A percentile compares a stretch with the other conserved stretches of the same genome.
phyloP scores from a whole-genome alignment of 2,329 filamentous ascomycete species.

The Cercospora sp. region DNA sequence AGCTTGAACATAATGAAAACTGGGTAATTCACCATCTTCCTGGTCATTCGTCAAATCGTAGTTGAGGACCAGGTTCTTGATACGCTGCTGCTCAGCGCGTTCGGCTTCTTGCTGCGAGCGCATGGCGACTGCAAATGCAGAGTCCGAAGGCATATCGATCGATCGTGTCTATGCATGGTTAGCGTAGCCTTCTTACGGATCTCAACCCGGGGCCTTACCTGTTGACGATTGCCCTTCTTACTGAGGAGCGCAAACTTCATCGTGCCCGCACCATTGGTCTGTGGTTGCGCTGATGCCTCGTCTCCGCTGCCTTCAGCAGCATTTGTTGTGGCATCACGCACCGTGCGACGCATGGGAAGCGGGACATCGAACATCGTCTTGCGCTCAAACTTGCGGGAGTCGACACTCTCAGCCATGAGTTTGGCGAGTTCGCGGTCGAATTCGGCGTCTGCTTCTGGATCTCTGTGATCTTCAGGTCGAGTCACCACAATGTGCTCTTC shows the following conservation, averaged over 20 bases:
- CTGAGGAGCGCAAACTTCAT: slow-evolving; percentile 97
- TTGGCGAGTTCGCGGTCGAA: slow-evolving; percentile 98
- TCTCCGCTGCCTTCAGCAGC: slow-evolving; percentile 44
- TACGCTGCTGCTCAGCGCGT: slow-evolving; percentile 93
- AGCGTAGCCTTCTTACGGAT: not conserved
- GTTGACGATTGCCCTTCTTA: slow-evolving; percentile 92
- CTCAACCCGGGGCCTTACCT: slow-evolving; percentile 56
- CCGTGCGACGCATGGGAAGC: slow-evolving; percentile 74
- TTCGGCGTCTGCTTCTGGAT: slow-evolving; percentile 92
- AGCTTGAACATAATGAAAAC: slow-evolving; percentile 44
- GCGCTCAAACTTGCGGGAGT: slow-evolving; percentile 92
- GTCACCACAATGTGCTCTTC: slow-evolving; percentile 93
- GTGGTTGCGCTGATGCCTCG: slow-evolving; percentile 41
- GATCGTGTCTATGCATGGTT: slow-evolving; percentile 69
- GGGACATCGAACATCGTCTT: slow-evolving; percentile 96
- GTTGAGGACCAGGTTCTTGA: slow-evolving; percentile 96
- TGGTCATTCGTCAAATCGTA: slow-evolving; percentile 82
- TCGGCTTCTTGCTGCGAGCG: slow-evolving; percentile 93
- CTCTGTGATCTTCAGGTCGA: slow-evolving; percentile 82
- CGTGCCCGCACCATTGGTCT: slow-evolving; percentile 53
- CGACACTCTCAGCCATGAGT: slow-evolving; percentile 96
- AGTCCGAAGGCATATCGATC: slow-evolving; percentile 86
- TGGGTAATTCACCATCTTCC: slow-evolving; percentile 67
- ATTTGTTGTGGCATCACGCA: slow-evolving; percentile 55
- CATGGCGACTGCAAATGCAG: slow-evolving; percentile 93